Percentiles rank a stretch among this genome's conserved stretches.
phyloP scores from a whole-genome alignment of 106 monocot species.

The Posidonia australis region DNA sequence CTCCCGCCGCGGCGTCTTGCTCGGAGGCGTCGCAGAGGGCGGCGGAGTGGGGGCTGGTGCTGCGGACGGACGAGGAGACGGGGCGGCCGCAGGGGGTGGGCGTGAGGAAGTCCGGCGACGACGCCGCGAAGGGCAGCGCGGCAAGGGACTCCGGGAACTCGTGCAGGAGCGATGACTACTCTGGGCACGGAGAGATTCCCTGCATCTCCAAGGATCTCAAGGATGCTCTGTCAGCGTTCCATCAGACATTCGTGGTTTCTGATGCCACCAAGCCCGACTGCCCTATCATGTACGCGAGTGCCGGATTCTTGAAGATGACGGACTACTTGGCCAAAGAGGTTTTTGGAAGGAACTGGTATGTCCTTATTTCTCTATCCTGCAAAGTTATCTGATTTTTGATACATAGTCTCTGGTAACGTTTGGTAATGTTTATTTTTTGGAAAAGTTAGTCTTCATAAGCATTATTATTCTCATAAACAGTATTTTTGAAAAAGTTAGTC shows the following conservation, averaged over 20 bases:
- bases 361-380: no score
- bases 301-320: conserved; percentile 93
- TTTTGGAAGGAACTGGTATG: conserved; percentile 82
- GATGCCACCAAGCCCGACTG: conserved; percentile 71
- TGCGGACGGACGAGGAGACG: conserved; percentile 75
- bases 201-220: conserved; percentile 84
- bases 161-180: conserved; percentile 54
- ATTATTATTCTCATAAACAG: no score
- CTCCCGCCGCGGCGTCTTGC: background rate
- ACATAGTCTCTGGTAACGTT: no score
- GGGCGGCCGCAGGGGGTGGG: conserved; percentile 67
- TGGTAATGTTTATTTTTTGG: no score
- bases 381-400: no score
- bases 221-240: conserved; percentile 88
- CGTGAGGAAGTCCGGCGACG: conserved; percentile 49
- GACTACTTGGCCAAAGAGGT: conserved; percentile 82
- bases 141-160: conserved; percentile 34
- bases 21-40: conserved; percentile 58
- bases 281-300: conserved; percentile 92
- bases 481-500: no score
- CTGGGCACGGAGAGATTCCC: conserved; percentile 29
- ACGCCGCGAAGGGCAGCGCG: conserved; percentile 1
- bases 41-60: conserved; percentile 91
- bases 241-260: conserved; percentile 93
- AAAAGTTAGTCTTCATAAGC: no score